Base-by-base conservation (phyloP, 1,139 yeast species). In the Tardiomyces digboiensis region DNA sequence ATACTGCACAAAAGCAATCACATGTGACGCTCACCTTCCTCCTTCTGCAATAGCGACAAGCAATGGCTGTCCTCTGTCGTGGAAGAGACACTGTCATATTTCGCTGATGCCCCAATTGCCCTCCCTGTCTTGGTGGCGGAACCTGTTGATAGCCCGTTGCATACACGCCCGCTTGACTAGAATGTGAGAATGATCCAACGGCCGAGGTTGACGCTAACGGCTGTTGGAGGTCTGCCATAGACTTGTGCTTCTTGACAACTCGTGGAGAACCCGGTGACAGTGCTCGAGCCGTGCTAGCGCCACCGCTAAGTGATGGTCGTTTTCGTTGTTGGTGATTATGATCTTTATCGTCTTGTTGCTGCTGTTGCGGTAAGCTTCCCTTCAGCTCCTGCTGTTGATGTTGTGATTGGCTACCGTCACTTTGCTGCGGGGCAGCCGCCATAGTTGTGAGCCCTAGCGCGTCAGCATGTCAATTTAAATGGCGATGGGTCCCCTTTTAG, bases 41-140 rank as follows among this genome's bases (percentile, higher is more conserved):
- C 13, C 64, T 49, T 14, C 64, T 56, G 43, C 64, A 60, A 43
- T 59, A 59, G 38, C 60, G 56, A 46, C 64, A 60, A 6, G 64
- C 64, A 19, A 60, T 58, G 7, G 63, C 61, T 12, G 60, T 56
- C 19, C 64, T 46, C 43, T 60, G 61, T 13, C 60, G 49, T 13
- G 43, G 21, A n/a, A 33, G 19, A 3, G 37, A 14, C 8, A 16
- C 19, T 4, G 37, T 10, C 19, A 16, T 14, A 8, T 13, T 20
- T 16, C 37, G 37, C 37, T 33, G 5, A n/a, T 16, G 4, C 37
- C 19, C 10, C 12, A 23, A 23, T 8, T 23, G 29, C 29, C 13
- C n/a, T n/a, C n/a, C n/a, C n/a, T n/a, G n/a, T n/a, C n/a, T n/a
- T 18, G 8, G 39, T 19, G 18, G 21, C 40, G n/a, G 40, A 20